These are phyloP conservation scores for Malassezia japonica DNA, from an alignment of 1,284 basidiomycete genomes.

Conservation along the genomic window DNA sequence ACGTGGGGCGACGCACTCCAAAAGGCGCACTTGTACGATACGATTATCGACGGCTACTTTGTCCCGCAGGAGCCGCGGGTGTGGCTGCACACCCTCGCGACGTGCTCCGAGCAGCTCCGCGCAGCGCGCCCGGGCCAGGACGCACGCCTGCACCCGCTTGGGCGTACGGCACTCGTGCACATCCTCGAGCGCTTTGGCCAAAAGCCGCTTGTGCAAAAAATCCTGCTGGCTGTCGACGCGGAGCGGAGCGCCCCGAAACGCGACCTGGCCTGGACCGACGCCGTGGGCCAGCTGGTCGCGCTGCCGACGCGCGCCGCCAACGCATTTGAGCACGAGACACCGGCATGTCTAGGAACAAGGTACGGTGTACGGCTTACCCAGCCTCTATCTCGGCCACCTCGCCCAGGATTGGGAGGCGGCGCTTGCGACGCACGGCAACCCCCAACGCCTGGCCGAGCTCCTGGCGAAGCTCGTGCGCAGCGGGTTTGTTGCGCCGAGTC, in stretches of 20 bases:
- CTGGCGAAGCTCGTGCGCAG: not conserved
- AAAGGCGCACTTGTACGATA: not conserved
- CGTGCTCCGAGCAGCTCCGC: conserved; percentile 10
- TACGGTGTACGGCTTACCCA: no score
- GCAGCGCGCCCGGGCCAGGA: not conserved
- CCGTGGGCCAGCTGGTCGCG: not conserved
- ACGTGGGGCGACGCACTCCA: conserved; percentile 6
- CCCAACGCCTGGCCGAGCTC: not conserved
- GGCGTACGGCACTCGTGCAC: not conserved
- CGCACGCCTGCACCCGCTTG: not conserved
- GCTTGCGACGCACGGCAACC: not conserved
- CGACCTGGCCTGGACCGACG: conserved; percentile 5
- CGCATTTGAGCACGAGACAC: not conserved
- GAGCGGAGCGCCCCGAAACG: conserved; percentile 1
- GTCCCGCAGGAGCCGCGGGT: not conserved
- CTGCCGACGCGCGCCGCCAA: conserved; percentile 16
- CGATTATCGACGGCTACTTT: conserved; percentile 1
- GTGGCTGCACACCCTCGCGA: conserved; percentile 7
- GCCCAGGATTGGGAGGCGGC: not conserved
- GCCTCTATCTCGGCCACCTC: not conserved
- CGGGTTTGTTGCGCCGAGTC: not conserved
- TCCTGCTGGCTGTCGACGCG: not conserved
- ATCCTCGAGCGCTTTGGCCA: not conserved
- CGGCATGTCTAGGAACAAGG: not conserved
- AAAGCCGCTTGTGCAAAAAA: not conserved